Conservation (phyloP, 495 filamentous ascomycete species). For the Halenospora varia region DNA sequence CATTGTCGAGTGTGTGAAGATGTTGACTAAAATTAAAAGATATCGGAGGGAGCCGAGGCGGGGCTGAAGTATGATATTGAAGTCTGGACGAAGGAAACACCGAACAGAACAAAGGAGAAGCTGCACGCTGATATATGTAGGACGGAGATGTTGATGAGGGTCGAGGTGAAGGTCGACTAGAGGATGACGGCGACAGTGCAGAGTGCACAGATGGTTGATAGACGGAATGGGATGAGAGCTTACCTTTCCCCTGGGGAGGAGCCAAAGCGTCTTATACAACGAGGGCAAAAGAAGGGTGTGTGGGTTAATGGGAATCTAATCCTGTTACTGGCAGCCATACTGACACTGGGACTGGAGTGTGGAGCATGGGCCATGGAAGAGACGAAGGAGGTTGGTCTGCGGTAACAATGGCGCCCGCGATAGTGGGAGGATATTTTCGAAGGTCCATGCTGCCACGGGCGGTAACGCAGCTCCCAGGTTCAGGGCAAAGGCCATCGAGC, state of each 20-base stretch:
- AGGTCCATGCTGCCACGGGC: too few relatives aligned
- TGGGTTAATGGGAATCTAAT: background rate
- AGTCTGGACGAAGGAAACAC: background rate
- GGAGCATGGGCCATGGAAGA: background rate
- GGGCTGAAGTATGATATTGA: background rate
- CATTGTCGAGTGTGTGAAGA: conserved; percentile 33
- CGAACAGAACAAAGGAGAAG: background rate
- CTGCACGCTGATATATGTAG: background rate
- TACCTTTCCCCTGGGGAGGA: background rate
- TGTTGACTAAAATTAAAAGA: conserved; percentile 27
- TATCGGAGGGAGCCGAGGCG: conserved; percentile 28
- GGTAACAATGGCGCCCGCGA: background rate
- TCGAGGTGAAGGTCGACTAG: background rate
- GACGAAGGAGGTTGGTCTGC: background rate
- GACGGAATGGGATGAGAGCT: background rate
- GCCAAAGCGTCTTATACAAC: conserved; percentile 4
- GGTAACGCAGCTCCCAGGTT: background rate
- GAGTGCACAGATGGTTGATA: background rate
- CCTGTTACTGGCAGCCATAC: background rate
- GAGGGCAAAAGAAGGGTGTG: background rate
- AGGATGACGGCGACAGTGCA: background rate
- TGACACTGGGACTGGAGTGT: background rate
- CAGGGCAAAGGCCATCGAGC: too few relatives aligned
- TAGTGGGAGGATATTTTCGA: background rate
- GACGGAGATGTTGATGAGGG: background rate